Percentiles rank a stretch among this genome's conserved stretches.
Conservation (phyloP, 768 basidiomycete genomes). For the Boletus reticuloceps region DNA sequence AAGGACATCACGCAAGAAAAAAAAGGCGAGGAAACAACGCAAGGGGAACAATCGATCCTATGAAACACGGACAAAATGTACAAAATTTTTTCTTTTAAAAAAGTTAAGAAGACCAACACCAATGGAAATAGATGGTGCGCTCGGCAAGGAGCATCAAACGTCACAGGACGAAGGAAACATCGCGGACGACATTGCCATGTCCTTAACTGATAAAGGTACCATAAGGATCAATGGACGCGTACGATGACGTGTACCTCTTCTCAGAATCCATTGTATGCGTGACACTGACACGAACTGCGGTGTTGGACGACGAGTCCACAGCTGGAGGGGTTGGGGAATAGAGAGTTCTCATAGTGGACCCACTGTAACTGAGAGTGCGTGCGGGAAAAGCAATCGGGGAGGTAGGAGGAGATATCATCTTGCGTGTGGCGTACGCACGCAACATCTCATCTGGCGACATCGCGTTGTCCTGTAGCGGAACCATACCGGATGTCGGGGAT, state of each 20-base stretch:
- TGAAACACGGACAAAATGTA: conserved; percentile 15
- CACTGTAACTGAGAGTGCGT: conserved; percentile 22
- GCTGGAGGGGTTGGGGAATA: conserved; percentile 22
- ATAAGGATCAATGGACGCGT: conserved; percentile 27
- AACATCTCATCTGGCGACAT: conserved; percentile 77
- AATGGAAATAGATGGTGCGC: neutral
- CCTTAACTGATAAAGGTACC: conserved; percentile 11
- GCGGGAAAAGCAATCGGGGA: conserved; percentile 31
- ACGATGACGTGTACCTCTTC: conserved; percentile 26
- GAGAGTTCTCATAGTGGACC: conserved; percentile 29
- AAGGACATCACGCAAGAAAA: conserved; percentile 2
- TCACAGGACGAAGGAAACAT: neutral
- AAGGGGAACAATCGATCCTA: neutral
- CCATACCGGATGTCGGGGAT: conserved; percentile 39
- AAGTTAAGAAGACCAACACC: neutral
- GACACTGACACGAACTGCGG: conserved; percentile 3
- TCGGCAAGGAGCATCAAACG: neutral
- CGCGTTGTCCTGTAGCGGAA: conserved; percentile 37
- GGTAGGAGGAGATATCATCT: conserved; percentile 32
- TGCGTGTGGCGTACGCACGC: conserved; percentile 63
- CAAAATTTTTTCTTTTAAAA: conserved; percentile 6
- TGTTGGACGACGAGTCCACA: conserved; percentile 4
- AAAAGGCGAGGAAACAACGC: neutral
- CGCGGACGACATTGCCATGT: neutral
- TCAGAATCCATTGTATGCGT: conserved; percentile 10